Percentiles rank a stretch among this genome's conserved stretches.
Evolutionary conservation across 2,329 filamentous ascomycete genomes (phyloP).

Genomic region (Colletotrichum chlorophyti): DNA sequence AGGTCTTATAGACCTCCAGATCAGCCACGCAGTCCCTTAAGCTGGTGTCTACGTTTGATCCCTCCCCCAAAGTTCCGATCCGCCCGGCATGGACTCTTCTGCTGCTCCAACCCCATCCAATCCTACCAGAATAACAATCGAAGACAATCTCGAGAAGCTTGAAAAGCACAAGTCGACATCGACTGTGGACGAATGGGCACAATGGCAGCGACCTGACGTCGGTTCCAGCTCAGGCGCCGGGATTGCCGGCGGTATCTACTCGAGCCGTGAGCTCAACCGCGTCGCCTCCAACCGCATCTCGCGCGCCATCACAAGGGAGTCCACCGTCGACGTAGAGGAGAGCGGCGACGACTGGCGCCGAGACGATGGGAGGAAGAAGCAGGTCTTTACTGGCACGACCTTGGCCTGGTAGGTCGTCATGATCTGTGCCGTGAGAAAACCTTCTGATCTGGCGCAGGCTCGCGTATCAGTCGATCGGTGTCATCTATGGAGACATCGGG

Average conservation of each 20-base stretch:
- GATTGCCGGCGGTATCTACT: constrained; percentile 32
- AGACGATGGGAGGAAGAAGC: constrained; percentile 41
- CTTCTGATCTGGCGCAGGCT: too few species aligned
- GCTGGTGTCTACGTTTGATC: too few species aligned
- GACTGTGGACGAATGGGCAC: constrained; percentile 15
- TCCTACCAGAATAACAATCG: constrained; percentile 18
- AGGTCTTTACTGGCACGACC: constrained; percentile 43
- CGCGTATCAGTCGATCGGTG: constrained; percentile 69
- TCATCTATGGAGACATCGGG: constrained; percentile 75
- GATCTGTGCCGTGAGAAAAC: too few species aligned
- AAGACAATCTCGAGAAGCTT: constrained; percentile 20
- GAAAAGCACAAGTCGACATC: constrained; percentile 14
- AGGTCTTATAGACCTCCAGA: not conserved
- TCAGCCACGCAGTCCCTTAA: constrained; percentile 14
- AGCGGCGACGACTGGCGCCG: constrained; percentile 39
- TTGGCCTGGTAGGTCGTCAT: constrained; percentile 38
- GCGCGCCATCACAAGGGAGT: constrained; percentile 32
- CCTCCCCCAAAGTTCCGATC: not conserved
- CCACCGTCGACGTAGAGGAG: constrained; percentile 36
- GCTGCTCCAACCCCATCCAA: not conserved
- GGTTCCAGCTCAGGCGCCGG: constrained; percentile 27
- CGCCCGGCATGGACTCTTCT: constrained; percentile 4
- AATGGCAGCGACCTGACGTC: constrained; percentile 13
- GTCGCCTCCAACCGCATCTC: constrained; percentile 31
- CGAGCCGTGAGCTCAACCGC: constrained; percentile 26